Base-by-base conservation (phyloP, 768 basidiomycete genomes). In the Lentinula aciculospora region DNA sequence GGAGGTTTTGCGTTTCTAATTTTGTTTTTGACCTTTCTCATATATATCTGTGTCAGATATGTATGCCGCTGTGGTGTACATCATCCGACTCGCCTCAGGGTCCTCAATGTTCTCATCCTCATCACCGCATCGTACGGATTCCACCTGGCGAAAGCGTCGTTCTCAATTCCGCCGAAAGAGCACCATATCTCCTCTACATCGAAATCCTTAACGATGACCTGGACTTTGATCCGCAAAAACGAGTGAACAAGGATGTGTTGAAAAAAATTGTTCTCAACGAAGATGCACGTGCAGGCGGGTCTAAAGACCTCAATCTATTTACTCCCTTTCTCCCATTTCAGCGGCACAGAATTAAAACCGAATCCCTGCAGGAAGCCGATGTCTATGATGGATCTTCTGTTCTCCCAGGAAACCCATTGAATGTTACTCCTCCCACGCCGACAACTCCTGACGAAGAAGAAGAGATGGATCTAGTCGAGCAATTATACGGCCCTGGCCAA, bases 101-200 rank as follows among this genome's bases (percentile, higher is more conserved):
- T 36, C 23, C 71, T 21, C 69, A 72, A 13, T 66, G 76, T 39
- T 76, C 80, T 5, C 76, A 83, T 65, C 84, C 89, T 4, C 96
- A 98, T 68, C 94, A 98, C 68, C 88, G 93, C 42, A 92, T 99
- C 53, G 94, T 98, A 51, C 86, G 97, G 62, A 96, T 99, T 66
- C 95, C 96, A 10, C 96, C 97, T 2, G 93, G 95, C 13, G 97
- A 99, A 75, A 90, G 92, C 57, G 97, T 98, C 45, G 97, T 98
- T 9, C 81, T 99, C 27, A 99, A 99, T 68, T 98, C 96, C 19
- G 97, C 97, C 3, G 95, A 99, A 71, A 83, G 91, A 34, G 94
- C 94, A 0, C 97, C 97, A 4, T 99, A 92, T 68, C 79, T 99
- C 19, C 81, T 99, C 23, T 79, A 95, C 60, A 83, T 98, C 58